These are phyloP conservation scores for Pseudocohnilembus persalinus DNA, from an alignment of 169 alveolate genomes.

Conservation along the genomic window DNA sequence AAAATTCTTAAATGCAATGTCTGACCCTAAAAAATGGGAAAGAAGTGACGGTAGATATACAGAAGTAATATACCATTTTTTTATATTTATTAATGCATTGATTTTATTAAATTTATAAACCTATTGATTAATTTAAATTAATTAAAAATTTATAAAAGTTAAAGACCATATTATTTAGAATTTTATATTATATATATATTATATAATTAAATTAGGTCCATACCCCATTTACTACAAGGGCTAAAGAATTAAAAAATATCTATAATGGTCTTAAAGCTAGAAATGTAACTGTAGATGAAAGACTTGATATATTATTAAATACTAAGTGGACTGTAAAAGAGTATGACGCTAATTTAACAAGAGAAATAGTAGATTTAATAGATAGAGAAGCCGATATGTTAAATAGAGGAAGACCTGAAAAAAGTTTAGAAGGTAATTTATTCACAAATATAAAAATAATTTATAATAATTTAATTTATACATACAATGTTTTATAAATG, in stretches of 20 bases:
- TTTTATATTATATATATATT: too few relatives aligned
- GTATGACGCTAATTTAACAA: constrained; percentile 85
- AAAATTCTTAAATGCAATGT: constrained; percentile 81
- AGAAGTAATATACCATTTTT: constrained; percentile 52
- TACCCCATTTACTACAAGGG: constrained; percentile 87
- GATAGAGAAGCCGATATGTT: constrained; percentile 93
- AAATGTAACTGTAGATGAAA: constrained; percentile 83
- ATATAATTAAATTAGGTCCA: constrained; percentile 39
- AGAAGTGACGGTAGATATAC: constrained; percentile 88
- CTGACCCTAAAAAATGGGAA: constrained; percentile 89
- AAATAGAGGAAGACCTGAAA: constrained; percentile 90
- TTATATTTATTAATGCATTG: too few relatives aligned
- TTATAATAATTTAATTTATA: not conserved
- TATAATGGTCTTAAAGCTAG: constrained; percentile 85
- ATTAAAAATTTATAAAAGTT: too few relatives aligned
- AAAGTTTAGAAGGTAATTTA: constrained; percentile 70
- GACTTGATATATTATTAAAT: constrained; percentile 88
- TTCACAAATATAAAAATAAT: not conserved
- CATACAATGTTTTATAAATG: not conserved
- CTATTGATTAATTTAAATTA: too few relatives aligned
- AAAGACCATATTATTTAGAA: too few relatives aligned
- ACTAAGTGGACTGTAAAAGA: constrained; percentile 92
- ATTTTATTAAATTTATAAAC: too few relatives aligned
- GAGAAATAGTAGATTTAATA: constrained; percentile 88
- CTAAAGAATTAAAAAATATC: constrained; percentile 87